Conservation (phyloP, 345 rosid species). For the Trapa incisa region DNA sequence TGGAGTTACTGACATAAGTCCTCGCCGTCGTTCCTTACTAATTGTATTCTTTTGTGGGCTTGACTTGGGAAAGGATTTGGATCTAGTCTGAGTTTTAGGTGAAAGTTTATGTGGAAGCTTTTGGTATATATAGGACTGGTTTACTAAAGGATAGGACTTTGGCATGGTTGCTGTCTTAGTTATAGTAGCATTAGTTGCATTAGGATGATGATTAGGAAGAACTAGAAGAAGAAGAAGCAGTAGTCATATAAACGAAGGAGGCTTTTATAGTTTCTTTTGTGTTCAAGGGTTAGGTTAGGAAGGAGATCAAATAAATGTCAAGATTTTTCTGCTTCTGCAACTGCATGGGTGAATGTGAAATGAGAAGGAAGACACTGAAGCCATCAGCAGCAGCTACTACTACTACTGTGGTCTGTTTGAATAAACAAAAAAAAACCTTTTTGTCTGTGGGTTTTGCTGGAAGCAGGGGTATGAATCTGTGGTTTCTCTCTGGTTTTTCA, state of each 20-base stretch:
- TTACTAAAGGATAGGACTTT: not conserved
- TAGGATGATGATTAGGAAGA: not conserved
- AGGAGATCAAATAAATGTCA: not conserved
- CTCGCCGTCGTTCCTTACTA: not conserved
- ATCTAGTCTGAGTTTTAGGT: not conserved
- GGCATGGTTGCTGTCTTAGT: not conserved
- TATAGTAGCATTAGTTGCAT: not conserved
- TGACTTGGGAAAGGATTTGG: too few relatives aligned
- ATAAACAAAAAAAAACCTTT: too few relatives aligned
- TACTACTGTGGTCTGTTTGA: not conserved
- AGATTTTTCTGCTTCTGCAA: not conserved
- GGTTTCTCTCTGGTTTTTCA: constrained; percentile 5
- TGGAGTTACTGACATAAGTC: constrained; percentile 42
- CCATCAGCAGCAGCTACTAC: not conserved
- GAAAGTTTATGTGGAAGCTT: not conserved
- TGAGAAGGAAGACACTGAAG: not conserved
- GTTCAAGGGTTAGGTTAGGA: not conserved
- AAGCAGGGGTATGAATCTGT: not conserved
- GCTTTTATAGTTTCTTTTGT: not conserved
- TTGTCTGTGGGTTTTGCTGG: not conserved
- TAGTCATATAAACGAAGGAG: not conserved
- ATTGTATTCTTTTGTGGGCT: not conserved
- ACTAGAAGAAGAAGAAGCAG: not conserved
- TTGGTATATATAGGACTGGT: not conserved
- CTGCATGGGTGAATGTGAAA: not conserved